These are phyloP conservation scores for Phytophthora vignae DNA, from an alignment of 352 stramenopile species.

Conservation along the genomic window DNA sequence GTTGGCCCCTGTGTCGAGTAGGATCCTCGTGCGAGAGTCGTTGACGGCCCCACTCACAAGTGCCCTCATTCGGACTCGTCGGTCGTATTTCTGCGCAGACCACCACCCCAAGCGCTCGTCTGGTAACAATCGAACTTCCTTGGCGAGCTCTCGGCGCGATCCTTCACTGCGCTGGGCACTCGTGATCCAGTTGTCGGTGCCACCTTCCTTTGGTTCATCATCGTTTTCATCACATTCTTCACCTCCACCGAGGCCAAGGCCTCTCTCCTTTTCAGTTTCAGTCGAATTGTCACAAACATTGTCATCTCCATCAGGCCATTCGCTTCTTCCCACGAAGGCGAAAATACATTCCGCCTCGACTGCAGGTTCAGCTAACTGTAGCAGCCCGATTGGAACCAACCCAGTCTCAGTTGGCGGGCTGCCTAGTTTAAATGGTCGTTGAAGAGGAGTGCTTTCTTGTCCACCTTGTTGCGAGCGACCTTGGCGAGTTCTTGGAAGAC, in stretches of 20 bases:
- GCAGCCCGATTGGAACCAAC: conserved; percentile 7
- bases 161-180: too few relatives aligned
- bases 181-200: too few relatives aligned
- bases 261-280: neutral
- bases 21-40: neutral
- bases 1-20: neutral
- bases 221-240: too few relatives aligned
- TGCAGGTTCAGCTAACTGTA: conserved; percentile 15
- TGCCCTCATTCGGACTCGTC: neutral
- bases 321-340: neutral
- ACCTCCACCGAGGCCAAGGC: too few relatives aligned
- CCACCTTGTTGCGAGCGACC: neutral
- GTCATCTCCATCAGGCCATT: neutral
- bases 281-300: neutral
- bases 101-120: neutral
- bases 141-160: too few relatives aligned
- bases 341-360: neutral
- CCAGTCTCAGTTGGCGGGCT: conserved; percentile 5
- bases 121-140: too few relatives aligned
- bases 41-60: neutral
- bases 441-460: conserved; percentile 4
- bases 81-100: neutral
- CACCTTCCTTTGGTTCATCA: too few relatives aligned
- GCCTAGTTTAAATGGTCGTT: conserved; percentile 4
- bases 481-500: conserved; percentile 7